Evolutionary conservation across 2,329 filamentous ascomycete species (phyloP), one percentile per base, ranked within the genome.

Genomic region (Alternaria hordeiaustralica): DNA sequence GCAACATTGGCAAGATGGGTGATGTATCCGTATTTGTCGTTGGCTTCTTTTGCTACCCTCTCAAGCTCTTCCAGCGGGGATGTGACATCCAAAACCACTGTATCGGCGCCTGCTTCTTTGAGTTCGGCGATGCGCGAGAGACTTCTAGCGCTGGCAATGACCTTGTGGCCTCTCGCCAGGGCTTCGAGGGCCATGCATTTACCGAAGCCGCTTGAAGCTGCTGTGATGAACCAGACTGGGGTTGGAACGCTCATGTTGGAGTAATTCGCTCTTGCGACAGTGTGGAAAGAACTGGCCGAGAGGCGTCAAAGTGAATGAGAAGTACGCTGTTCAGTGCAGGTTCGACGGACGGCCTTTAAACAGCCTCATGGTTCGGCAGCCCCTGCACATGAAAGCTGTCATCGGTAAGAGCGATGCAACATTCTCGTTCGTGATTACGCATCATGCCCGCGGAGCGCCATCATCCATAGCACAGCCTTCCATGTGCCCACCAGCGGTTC

Each of bases 1-100:
- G 84, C 84, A 11, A 83, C 83, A 65, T 85, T 85, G 30, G 85
- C 80, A 3, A 86, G 74, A 30, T 84, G 75, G 57, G 82, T 84
- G 60, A 85, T 76, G 4, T 72, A 72, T 10, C 83, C 82, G 60
- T 82, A 80, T n/a, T 71, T 72, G 6, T 75, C 67, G 43, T 82
- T 78, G 1, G 79, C 80, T 23, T 79, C 71, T n/a, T 79, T 75
- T 6, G 78, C 76, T 20, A 78, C 68, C 21, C 74, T 67, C 62
- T 81, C 70, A 43, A 84, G 69, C 15, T 78, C 69, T 0, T 72
- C 58, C 3, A 80, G 66, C 0, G 76, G 61, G 13, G 77, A 75
- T 18, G 80, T 81, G n/a, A 84, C 80, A 58, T 85, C 82, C 4
- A 84, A 75, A 8, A 72, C 70, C 13, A 82, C 62, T 1, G 75